These are phyloP conservation scores for Tephrocybe sp. DNA, from an alignment of 768 basidiomycete genomes.

Conservation along the genomic window DNA sequence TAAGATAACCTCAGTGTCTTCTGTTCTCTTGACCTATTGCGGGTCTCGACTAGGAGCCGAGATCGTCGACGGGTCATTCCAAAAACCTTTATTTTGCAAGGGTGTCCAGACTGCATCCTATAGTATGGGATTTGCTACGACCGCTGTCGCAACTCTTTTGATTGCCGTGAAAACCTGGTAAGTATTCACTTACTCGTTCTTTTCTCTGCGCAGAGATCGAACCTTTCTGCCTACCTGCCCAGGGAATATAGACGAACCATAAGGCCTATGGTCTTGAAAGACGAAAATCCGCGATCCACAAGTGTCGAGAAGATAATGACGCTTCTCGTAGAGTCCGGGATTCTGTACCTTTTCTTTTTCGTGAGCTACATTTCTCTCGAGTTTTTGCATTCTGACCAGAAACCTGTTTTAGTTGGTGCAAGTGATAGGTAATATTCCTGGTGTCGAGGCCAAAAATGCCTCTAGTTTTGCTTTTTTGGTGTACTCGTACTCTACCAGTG, in stretches of 20 bases:
- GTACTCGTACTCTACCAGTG: constrained; percentile 8
- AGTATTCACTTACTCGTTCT: neutral
- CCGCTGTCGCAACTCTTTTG: constrained; percentile 1
- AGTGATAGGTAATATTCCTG: constrained; percentile 2
- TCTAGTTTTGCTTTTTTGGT: constrained; percentile 8
- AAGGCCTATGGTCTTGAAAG: neutral
- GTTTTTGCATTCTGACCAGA: neutral
- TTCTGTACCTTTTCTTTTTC: constrained; percentile 6
- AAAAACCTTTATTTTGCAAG: constrained; percentile 9
- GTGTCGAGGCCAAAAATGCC: constrained; percentile 1
- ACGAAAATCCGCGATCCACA: neutral
- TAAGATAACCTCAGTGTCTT: neutral
- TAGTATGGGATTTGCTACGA: constrained; percentile 3
- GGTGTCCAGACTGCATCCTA: constrained; percentile 5
- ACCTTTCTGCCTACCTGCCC: neutral
- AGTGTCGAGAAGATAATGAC: constrained; percentile 2
- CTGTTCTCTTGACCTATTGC: constrained; percentile 7
- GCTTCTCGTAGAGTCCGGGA: constrained; percentile 6
- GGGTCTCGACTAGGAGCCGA: constrained; percentile 7
- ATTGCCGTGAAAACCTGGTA: constrained; percentile 5
- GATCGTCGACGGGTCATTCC: constrained; percentile 8
- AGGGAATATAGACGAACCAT: constrained; percentile 5
- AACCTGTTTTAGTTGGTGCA: neutral
- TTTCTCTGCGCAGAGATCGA: neutral
- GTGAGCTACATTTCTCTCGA: neutral